Conservation (phyloP, 2,329 filamentous ascomycete genomes). For the Blastomyces parvus region DNA sequence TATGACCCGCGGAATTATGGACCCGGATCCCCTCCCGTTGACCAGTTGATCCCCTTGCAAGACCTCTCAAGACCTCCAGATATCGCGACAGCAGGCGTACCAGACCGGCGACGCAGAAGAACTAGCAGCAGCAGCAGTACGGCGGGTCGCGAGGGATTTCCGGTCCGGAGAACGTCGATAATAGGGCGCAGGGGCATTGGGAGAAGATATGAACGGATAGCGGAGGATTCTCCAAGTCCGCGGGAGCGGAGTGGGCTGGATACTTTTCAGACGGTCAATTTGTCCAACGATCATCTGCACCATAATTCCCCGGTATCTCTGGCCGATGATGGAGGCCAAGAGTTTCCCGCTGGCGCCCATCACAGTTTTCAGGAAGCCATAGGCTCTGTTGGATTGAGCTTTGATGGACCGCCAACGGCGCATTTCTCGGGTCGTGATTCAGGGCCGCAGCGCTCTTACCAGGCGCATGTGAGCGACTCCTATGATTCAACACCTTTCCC, state of each 20-base stretch:
- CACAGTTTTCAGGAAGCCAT: constrained; percentile 36
- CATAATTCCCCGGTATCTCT: constrained; percentile 8
- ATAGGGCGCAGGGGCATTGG: constrained; percentile 29
- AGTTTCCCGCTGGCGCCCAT: constrained; percentile 23
- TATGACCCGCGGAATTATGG: constrained; percentile 17
- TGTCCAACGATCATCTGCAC: constrained; percentile 19
- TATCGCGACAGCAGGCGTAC: constrained; percentile 21
- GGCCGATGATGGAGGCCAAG: background rate
- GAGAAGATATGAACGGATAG: constrained; percentile 45
- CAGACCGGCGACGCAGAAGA: constrained; percentile 22
- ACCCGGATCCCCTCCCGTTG: constrained; percentile 21
- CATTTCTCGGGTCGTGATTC: constrained; percentile 11
- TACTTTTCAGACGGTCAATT: constrained; percentile 14
- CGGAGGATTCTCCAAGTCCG: constrained; percentile 44
- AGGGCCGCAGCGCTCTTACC: background rate
- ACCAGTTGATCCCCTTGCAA: constrained; percentile 60
- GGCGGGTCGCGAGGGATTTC: constrained; percentile 37
- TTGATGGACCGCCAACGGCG: constrained; percentile 22
- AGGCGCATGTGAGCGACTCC: background rate
- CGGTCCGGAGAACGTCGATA: constrained; percentile 35
- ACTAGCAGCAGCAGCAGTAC: constrained; percentile 21
- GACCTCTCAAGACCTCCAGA: constrained; percentile 43
- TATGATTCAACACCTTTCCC: constrained; percentile 12
- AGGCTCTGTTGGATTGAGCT: constrained; percentile 34
- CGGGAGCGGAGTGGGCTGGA: constrained; percentile 19